A percentile compares a stretch with the other conserved stretches of the same genome.
Conservation (phyloP, 1,284 basidiomycete species). For the Apiotrichum laibachii region DNA sequence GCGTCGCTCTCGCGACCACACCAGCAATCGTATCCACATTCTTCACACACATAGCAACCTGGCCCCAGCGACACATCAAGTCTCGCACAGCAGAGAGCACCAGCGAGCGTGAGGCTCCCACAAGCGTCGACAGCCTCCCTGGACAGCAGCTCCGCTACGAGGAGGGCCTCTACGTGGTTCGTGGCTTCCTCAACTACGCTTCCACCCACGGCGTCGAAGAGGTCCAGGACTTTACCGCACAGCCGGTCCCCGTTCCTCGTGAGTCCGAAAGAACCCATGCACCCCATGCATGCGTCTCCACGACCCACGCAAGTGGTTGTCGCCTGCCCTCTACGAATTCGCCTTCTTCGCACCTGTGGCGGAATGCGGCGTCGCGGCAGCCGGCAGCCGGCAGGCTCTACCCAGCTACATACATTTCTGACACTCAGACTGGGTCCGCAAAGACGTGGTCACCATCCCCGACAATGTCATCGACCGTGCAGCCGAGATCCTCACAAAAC, state of each 20-base stretch:
- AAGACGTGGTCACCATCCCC: constrained; percentile 45
- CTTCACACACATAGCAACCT: constrained; percentile 37
- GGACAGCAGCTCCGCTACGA: constrained; percentile 47
- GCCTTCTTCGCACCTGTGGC: neutral
- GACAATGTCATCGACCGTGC: constrained; percentile 41
- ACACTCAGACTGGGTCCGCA: constrained; percentile 43
- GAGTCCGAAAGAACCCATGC: constrained; percentile 9
- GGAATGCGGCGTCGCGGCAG: neutral
- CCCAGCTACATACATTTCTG: too few relatives aligned
- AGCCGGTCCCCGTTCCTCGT: constrained; percentile 45
- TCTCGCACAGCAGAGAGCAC: constrained; percentile 4
- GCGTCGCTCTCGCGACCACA: constrained; percentile 41
- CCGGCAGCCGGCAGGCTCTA: neutral
- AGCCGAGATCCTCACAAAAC: constrained; percentile 43
- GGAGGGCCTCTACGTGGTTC: constrained; percentile 45
- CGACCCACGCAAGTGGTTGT: neutral
- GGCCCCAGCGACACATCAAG: constrained; percentile 21
- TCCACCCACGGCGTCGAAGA: constrained; percentile 49
- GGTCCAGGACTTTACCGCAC: constrained; percentile 52
- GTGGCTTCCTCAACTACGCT: constrained; percentile 44
- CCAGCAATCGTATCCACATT: constrained; percentile 49
- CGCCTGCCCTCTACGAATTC: neutral
- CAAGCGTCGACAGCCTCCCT: constrained; percentile 22
- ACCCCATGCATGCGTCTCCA: too few relatives aligned
- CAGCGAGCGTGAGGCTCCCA: neutral